Evolutionary conservation across 169 alveolate species (phyloP).

Genomic region (Plasmodium vivax): DNA sequence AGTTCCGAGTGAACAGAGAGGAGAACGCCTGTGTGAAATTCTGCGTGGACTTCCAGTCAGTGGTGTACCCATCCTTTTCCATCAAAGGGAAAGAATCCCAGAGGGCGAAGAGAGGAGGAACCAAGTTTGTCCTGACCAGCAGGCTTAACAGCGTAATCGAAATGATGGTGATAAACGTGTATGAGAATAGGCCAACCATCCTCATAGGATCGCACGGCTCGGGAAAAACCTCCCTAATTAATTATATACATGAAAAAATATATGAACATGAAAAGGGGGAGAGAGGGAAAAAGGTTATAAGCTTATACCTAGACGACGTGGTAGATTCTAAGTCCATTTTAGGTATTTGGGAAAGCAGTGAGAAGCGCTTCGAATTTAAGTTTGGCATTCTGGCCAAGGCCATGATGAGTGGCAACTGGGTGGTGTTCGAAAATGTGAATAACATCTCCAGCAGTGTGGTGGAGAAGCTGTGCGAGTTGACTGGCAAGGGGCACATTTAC

Average conservation of each 20-base stretch:
- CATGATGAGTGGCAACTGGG: constrained; percentile 85
- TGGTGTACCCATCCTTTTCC: constrained; percentile 31
- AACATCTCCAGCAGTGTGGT: constrained; percentile 81
- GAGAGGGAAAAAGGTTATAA: constrained; percentile 50
- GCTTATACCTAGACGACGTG: constrained; percentile 85
- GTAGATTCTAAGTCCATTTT: constrained; percentile 85
- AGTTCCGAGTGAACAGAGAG: background rate
- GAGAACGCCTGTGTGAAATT: constrained; percentile 8
- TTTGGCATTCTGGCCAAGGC: constrained; percentile 86
- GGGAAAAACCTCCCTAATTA: constrained; percentile 71
- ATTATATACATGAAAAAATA: constrained; percentile 39
- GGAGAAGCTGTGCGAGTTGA: constrained; percentile 78
- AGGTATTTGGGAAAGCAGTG: constrained; percentile 87
- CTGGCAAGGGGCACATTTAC: constrained; percentile 75
- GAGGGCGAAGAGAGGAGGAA: background rate
- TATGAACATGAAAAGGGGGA: constrained; percentile 12
- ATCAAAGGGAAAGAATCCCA: constrained; percentile 8
- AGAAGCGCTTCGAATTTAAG: constrained; percentile 83
- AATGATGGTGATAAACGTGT: constrained; percentile 21
- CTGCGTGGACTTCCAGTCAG: constrained; percentile 8
- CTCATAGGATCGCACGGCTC: constrained; percentile 70
- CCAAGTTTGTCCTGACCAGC: constrained; percentile 27
- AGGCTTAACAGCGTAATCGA: constrained; percentile 26
- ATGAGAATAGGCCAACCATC: constrained; percentile 52
- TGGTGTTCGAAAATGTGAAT: constrained; percentile 84